Evolutionary conservation across 2,329 filamentous ascomycete genomes (phyloP), one percentile per base, ranked within the genome.

Genomic region (Phaeosphaeriaceae sp.): DNA sequence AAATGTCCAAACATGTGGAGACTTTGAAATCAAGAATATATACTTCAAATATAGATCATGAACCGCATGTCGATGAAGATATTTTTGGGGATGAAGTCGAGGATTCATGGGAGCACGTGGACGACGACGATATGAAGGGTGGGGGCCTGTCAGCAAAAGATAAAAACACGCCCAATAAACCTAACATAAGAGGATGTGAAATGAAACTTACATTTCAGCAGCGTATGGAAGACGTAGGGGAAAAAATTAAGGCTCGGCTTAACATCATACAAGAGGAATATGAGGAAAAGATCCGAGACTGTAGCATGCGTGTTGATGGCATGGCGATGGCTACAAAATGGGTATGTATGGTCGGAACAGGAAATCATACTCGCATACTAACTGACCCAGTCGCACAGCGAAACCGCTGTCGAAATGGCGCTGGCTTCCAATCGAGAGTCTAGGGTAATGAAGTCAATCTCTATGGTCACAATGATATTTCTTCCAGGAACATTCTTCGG

Each of bases 271-370:
- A 37, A 6, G 57, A 52, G 12, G 61, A 64, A 34, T 61, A 62
- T 32, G 55, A 61, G 4, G 61, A 59, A 9, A 61, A 56, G 44
- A 64, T 61, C 13, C 35, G 56, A 46, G 56, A 59, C 37, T 62
- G 56, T 20, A 63, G 48, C 0, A 63, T 63, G 57, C 59, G 61
- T 20, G 33, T 63, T 1, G 61, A 63, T 35, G 61, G 59, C 2
- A 64, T 64, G 57, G 59, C 61, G 0, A 64, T 64, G 57, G 53
- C 61, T 1, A 64, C 59, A 20, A 59, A 64, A 57, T 64, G 61
- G 61, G 56, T 55, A 48, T 26, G 23, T 6, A 3, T 26, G 23
- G 7, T 11, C 23, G 7, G 7, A 8, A 8, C 11, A 7, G 11
- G 11, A 26, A 2, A n/a, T 13, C 33, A 1, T 9, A 29, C 12